Conservation (phyloP, 768 basidiomycete genomes). For the Serendipita sp. region DNA sequence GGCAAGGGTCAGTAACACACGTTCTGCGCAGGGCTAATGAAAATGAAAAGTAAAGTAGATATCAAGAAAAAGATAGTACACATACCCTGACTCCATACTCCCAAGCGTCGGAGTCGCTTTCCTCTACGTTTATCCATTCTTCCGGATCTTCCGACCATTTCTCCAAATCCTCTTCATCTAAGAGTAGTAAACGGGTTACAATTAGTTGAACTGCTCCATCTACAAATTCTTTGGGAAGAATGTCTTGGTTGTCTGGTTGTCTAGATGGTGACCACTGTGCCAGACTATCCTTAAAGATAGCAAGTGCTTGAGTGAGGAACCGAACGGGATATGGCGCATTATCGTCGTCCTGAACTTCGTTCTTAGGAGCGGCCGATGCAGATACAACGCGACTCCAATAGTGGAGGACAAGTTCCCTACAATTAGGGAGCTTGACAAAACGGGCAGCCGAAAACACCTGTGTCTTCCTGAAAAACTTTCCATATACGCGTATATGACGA, state of each 20-base stretch:
- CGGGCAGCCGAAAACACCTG: constrained; percentile 31
- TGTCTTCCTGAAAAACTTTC: constrained; percentile 25
- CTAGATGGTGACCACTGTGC: constrained; percentile 56
- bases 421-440: constrained; percentile 47
- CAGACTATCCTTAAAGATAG: constrained; percentile 68
- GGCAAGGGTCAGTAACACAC: constrained; percentile 70
- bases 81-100: constrained; percentile 79
- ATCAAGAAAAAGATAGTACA: background rate
- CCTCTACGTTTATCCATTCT: constrained; percentile 84
- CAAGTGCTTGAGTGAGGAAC: constrained; percentile 70
- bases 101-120: constrained; percentile 83
- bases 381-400: constrained; percentile 70
- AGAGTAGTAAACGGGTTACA: constrained; percentile 68
- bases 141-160: constrained; percentile 81
- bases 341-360: constrained; percentile 32
- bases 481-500: constrained; percentile 51
- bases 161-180: constrained; percentile 66
- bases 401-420: constrained; percentile 51
- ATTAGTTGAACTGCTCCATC: constrained; percentile 58
- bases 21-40: constrained; percentile 73
- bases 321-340: constrained; percentile 57
- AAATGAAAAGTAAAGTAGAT: background rate
- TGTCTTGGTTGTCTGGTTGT: constrained; percentile 43
- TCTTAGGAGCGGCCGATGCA: constrained; percentile 32
- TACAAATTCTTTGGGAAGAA: constrained; percentile 35